phyloP scores from a whole-genome alignment of 306 rosid species.

The Glycyrrhiza uralensis region DNA sequence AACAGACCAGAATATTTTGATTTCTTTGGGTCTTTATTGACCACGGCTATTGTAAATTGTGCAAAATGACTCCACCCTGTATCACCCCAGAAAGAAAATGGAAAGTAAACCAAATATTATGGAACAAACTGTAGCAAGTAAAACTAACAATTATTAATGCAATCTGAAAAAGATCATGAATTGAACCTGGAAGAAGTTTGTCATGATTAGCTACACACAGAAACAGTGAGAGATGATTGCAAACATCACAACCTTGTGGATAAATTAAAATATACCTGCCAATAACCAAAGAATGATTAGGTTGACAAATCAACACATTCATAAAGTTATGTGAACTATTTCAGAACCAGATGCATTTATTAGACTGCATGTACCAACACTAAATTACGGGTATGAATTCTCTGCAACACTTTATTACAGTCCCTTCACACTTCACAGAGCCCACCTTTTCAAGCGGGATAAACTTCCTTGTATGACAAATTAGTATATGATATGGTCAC shows the following conservation, averaged over 20 bases:
- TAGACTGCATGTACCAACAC: neutral
- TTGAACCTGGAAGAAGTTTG: constrained; percentile 94
- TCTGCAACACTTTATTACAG: neutral
- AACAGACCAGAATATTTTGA: constrained; percentile 93
- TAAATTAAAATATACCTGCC: constrained; percentile 97
- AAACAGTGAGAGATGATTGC: constrained; percentile 97
- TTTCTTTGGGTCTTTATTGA: constrained; percentile 91
- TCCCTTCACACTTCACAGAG: neutral
- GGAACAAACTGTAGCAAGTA: neutral
- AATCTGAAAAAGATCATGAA: neutral
- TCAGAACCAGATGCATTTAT: neutral
- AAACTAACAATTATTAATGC: constrained; percentile 13
- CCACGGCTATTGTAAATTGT: constrained; percentile 94
- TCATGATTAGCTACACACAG: constrained; percentile 98
- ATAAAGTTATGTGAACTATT: neutral
- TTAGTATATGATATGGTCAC: neutral
- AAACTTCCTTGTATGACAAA: neutral
- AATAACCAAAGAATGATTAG: constrained; percentile 22
- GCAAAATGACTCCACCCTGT: constrained; percentile 99
- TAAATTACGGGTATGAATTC: neutral
- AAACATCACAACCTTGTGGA: constrained; percentile 97
- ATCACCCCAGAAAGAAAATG: constrained; percentile 18
- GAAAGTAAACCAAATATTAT: constrained; percentile 7
- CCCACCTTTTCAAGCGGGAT: neutral
- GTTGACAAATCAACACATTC: constrained; percentile 17